Conservation (phyloP, 1,284 basidiomycete species). For the Melampsora occidentalis region DNA sequence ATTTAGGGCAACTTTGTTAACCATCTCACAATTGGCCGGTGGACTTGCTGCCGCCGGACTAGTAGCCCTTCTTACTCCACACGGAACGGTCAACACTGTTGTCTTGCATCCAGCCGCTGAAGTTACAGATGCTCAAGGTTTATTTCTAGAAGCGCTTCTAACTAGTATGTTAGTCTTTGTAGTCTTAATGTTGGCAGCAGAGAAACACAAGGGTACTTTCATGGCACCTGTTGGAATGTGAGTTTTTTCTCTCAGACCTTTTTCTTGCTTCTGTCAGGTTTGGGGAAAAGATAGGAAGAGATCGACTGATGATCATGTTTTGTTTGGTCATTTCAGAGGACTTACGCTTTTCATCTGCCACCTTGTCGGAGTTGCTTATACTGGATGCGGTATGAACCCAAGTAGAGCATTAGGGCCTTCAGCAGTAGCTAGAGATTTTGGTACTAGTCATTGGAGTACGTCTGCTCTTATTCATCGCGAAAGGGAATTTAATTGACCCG, state of each 20-base stretch:
- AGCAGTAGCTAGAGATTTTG: conserved; percentile 64
- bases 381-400: conserved; percentile 66
- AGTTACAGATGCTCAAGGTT: conserved; percentile 46
- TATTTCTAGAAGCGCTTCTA: conserved; percentile 37
- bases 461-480: background rate
- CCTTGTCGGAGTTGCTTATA: conserved; percentile 58
- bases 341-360: conserved; percentile 67
- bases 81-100: conserved; percentile 16
- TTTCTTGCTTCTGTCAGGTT: too few species aligned
- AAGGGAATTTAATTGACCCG: too few species aligned
- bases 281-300: background rate
- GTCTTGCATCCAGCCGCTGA: conserved; percentile 41
- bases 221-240: conserved; percentile 69
- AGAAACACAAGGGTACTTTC: conserved; percentile 64
- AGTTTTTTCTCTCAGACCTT: background rate
- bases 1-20: conserved; percentile 29
- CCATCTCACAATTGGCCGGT: conserved; percentile 45
- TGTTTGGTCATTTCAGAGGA: conserved; percentile 52
- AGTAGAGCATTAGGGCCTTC: conserved; percentile 73
- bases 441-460: conserved; percentile 60
- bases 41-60: conserved; percentile 48
- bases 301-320: too few species aligned
- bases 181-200: conserved; percentile 41
- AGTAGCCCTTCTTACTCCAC: conserved; percentile 44
- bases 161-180: conserved; percentile 15